Evolutionary conservation across 805 yeast genomes (phyloP).

Genomic region (Wickerhamomyces bisporus): DNA sequence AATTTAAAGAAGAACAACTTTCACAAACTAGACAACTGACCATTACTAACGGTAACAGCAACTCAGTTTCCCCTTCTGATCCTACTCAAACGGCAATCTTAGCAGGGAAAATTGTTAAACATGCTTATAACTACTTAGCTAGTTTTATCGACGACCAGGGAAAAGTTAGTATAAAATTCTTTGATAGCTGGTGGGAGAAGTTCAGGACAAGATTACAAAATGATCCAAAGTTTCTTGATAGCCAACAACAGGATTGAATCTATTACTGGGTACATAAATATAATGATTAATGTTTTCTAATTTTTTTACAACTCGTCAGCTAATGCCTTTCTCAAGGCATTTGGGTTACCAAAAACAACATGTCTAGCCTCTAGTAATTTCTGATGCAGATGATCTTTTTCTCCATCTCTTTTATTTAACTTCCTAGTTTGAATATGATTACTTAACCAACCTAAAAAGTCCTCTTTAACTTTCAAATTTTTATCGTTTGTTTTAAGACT

Average conservation of each 20-base stretch:
- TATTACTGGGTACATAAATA: no score
- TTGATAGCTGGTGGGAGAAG: conserved; percentile 95
- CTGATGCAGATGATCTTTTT: conserved; percentile 32
- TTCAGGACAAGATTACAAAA: conserved; percentile 69
- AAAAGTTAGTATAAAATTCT: conserved; percentile 79
- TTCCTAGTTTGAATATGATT: conserved; percentile 34
- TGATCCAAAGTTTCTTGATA: conserved; percentile 79
- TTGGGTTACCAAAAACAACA: conserved; percentile 70
- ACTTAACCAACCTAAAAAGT: conserved; percentile 63
- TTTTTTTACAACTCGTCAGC: conserved; percentile 41
- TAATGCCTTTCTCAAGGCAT: conserved; percentile 58
- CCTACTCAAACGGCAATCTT: conserved; percentile 49
- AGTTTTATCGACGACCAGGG: conserved; percentile 81
- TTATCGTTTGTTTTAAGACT: conserved; percentile 28
- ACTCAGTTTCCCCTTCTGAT: conserved; percentile 27
- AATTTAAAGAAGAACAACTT: conserved; percentile 24
- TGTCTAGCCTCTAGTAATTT: conserved; percentile 50
- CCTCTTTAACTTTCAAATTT: conserved; percentile 23
- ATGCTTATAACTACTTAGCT: conserved; percentile 86
- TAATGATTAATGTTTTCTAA: conserved; percentile 16
- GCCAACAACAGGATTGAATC: conserved; percentile 5
- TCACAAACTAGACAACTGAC: conserved; percentile 7
- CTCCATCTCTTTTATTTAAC: conserved; percentile 20
- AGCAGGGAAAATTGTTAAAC: conserved; percentile 84
- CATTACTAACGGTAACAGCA: conserved; percentile 13